These are phyloP conservation scores for Schizosaccharomyces octosporus DNA, from an alignment of 805 yeast species.

Conservation along the genomic window DNA sequence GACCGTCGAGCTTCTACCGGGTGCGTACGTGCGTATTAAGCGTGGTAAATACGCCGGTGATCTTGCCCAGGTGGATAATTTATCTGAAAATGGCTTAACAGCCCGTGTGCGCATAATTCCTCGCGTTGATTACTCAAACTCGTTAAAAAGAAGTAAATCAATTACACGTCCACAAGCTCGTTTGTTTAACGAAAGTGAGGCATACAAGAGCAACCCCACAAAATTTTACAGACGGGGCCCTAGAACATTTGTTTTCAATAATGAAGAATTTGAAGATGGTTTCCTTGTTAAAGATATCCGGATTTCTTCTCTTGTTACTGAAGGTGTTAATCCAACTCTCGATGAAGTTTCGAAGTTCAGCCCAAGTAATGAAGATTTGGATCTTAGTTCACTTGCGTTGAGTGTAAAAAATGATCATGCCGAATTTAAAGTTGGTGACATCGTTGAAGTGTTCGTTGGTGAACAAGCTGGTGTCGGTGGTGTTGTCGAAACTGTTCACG, in stretches of 20 bases:
- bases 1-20: constrained; percentile 73
- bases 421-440: constrained; percentile 74
- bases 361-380: constrained; percentile 43
- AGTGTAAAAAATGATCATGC: constrained; percentile 41
- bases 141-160: constrained; percentile 19
- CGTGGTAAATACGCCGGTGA: constrained; percentile 85
- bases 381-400: constrained; percentile 64
- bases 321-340: constrained; percentile 56
- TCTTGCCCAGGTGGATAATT: constrained; percentile 73
- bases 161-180: constrained; percentile 65
- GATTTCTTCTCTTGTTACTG: constrained; percentile 55
- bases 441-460: constrained; percentile 75
- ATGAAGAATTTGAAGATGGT: constrained; percentile 79
- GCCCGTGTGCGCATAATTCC: constrained; percentile 87
- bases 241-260: constrained; percentile 42
- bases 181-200: constrained; percentile 71
- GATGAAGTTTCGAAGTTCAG: constrained; percentile 64
- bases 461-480: constrained; percentile 84
- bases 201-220: constrained; percentile 56
- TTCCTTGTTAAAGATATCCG: constrained; percentile 68
- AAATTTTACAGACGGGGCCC: constrained; percentile 35
- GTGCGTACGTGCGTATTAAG: constrained; percentile 71
- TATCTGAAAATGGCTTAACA: constrained; percentile 84
- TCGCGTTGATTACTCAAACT: constrained; percentile 34
- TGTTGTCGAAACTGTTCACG: constrained; percentile 40